Percentiles rank a stretch among this genome's conserved stretches.
Conservation (phyloP, 768 basidiomycete genomes). For the Fomitopsis pulvina region DNA sequence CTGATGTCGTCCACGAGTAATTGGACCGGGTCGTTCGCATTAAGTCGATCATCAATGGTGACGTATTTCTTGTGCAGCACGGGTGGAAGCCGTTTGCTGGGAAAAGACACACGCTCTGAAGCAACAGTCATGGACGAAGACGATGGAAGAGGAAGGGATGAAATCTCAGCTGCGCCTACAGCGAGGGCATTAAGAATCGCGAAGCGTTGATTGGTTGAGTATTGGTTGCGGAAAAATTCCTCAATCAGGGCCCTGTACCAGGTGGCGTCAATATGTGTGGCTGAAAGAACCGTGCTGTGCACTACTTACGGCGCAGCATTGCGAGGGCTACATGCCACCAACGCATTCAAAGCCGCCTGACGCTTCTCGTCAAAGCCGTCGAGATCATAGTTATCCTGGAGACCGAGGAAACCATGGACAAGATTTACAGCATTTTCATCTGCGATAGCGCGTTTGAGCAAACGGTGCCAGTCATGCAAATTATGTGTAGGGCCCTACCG, state of each 20-base stretch:
- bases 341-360: constrained; percentile 70
- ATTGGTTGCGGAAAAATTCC: constrained; percentile 92
- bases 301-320: constrained; percentile 73
- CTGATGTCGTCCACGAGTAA: constrained; percentile 59
- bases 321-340: constrained; percentile 73
- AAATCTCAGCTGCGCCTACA: constrained; percentile 80
- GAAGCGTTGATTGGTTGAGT: constrained; percentile 81
- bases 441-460: constrained; percentile 25
- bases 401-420: constrained; percentile 58
- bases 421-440: constrained; percentile 90
- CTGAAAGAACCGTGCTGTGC: not conserved
- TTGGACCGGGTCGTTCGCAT: constrained; percentile 37
- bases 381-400: constrained; percentile 85
- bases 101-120: constrained; percentile 46
- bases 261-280: not conserved
- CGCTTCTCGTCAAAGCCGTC: constrained; percentile 70
- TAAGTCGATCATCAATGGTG: constrained; percentile 29
- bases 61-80: constrained; percentile 67
- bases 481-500: constrained; percentile 40
- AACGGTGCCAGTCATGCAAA: not conserved
- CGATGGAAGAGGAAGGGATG: constrained; percentile 33
- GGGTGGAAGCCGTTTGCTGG: constrained; percentile 74
- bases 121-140: constrained; percentile 25
- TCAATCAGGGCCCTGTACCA: constrained; percentile 67
- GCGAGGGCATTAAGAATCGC: constrained; percentile 84